Evolutionary conservation across 805 yeast species (phyloP), one percentile per base, ranked within the genome.

Genomic region (Metschnikowia matae): DNA sequence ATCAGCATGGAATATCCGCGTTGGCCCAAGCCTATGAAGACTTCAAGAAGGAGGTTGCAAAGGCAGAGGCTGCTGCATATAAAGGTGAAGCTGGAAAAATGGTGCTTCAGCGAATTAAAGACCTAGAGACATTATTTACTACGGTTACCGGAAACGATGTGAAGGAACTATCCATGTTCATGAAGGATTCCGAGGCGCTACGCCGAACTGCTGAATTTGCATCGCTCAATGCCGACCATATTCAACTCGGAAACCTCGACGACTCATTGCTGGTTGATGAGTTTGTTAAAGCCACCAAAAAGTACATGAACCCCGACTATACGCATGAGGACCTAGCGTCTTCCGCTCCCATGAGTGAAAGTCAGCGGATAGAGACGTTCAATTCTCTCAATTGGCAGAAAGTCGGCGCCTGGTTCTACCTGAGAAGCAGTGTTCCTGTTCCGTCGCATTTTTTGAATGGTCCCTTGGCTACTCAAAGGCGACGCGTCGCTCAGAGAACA

Each of bases 401-500:
- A 46, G 62, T 85, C 21, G 91, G 90, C 0, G 64, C 78, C 2
- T 60, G 82, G 31, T 80, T 73, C 55, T 67, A 75, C 53, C 64
- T 72, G 52, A 60, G 75, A 33, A 78, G 85, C 49, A 61, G 61
- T 3, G 73, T 75, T 45, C 75, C 86, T 0, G 65, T 74, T 0
- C 75, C 81, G 0, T 68, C 75, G 18, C 87, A 84, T 54, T 87
- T 85, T 61, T 65, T 89, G 53, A 69, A 83, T 48, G 96, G 95
- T 0, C 90, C 95, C 0, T 67, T 88, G 39, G 81, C 79, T 15
- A 71, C 84, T 2, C 85, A 84, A 54, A 77, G 79, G 54, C 80
- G 77, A 57, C 67, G 63, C n/a, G 58, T 71, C n/a, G 61, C 62
- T 0, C 49, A 54, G 44, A 42, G 76, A 56, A 40, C 67, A 58